A percentile compares a stretch with the other conserved stretches of the same genome.
Evolutionary conservation across 768 basidiomycete genomes (phyloP).

Genomic region (Agrocybe pediades): DNA sequence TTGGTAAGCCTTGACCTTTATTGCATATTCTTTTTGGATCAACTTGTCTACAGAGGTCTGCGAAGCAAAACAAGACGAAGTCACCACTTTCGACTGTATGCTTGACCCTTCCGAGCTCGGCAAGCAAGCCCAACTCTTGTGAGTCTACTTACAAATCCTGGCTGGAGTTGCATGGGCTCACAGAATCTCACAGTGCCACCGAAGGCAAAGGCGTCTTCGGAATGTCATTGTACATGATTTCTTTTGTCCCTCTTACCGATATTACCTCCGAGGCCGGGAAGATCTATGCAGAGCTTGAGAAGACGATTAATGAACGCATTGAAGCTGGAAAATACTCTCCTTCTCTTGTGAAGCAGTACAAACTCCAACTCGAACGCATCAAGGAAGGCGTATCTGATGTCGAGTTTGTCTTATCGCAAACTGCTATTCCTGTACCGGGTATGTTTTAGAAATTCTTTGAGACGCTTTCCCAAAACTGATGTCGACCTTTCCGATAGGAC

Average conservation of each 20-base stretch:
- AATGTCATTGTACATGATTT: slow-evolving; percentile 3
- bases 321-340: background rate
- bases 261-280: background rate
- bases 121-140: slow-evolving; percentile 5
- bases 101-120: background rate
- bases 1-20: background rate
- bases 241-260: background rate
- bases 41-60: background rate
- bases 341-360: background rate
- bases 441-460: background rate
- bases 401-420: background rate
- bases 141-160: background rate
- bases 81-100: background rate
- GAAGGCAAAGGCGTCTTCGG: slow-evolving; percentile 1
- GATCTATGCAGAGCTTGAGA: slow-evolving; percentile 1
- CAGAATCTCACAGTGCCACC: background rate
- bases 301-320: background rate
- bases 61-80: background rate
- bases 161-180: background rate
- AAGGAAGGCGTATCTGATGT: background rate
- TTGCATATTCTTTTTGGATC: background rate
- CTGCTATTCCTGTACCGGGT: background rate
- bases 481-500: background rate
- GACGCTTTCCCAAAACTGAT: background rate
- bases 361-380: background rate